phyloP scores from a whole-genome alignment of 768 basidiomycete genomes.

The Lactarius quietus region DNA sequence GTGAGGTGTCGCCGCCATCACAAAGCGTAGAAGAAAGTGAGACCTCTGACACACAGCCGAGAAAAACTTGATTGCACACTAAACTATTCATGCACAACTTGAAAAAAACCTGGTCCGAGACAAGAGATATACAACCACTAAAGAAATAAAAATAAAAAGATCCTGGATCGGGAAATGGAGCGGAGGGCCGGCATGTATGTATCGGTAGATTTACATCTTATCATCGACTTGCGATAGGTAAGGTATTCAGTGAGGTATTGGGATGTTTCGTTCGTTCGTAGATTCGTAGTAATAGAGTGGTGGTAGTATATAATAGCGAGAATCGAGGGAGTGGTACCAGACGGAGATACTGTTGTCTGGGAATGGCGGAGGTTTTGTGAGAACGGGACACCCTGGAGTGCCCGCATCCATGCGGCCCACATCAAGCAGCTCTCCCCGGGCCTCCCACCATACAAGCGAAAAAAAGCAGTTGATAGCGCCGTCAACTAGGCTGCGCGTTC shows the following conservation, averaged over 20 bases:
- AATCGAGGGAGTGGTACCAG: neutral
- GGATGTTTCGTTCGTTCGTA: neutral
- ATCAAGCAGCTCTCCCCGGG: neutral
- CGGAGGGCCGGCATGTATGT: neutral
- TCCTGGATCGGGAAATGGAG: neutral
- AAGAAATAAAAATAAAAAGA: neutral
- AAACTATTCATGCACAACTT: neutral
- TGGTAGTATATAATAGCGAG: neutral
- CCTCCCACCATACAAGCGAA: neutral
- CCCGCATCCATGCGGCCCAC: neutral
- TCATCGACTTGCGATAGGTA: neutral
- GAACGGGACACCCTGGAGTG: neutral
- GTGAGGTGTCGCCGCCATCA: too few relatives aligned
- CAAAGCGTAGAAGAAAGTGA: too few relatives aligned
- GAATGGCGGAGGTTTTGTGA: too few relatives aligned
- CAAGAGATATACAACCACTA: neutral
- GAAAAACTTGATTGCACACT: neutral
- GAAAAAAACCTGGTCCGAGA: neutral
- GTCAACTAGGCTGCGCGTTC: slow-evolving; percentile 20
- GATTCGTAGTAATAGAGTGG: neutral
- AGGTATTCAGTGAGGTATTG: neutral
- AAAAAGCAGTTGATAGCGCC: neutral
- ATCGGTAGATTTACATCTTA: neutral
- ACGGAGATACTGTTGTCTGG: neutral
- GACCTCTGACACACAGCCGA: too few relatives aligned